Percentiles rank a stretch among this genome's conserved stretches.
phyloP scores from a whole-genome alignment of 352 stramenopile species.

The Pythium biforme region DNA sequence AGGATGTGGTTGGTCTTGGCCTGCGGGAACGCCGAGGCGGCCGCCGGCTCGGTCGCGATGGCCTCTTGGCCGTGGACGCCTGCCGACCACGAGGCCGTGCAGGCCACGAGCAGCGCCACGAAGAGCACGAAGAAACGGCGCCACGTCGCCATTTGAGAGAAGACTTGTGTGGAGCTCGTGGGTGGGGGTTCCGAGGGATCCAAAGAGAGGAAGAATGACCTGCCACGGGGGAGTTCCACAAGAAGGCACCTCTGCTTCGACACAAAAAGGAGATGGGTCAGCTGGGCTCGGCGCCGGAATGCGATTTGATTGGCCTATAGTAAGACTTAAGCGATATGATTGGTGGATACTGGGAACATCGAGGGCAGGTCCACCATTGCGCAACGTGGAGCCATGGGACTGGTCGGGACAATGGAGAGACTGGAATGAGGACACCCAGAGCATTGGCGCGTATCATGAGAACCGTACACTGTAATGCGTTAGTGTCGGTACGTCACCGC shows the following conservation, averaged over 20 bases:
- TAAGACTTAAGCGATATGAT: neutral
- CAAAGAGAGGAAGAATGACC: neutral
- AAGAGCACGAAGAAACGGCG: slow-evolving; percentile 22
- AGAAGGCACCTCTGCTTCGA: slow-evolving; percentile 8
- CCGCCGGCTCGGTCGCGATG: neutral
- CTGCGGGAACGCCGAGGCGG: slow-evolving; percentile 1
- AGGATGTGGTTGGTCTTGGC: slow-evolving; percentile 40
- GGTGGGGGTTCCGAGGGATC: neutral
- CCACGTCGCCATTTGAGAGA: slow-evolving; percentile 9
- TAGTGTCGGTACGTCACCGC: too few species aligned
- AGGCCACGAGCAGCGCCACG: slow-evolving; percentile 20
- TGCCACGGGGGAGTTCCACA: neutral
- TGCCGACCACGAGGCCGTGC: slow-evolving; percentile 12
- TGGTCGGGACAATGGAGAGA: too few species aligned
- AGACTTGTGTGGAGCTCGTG: neutral
- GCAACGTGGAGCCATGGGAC: neutral
- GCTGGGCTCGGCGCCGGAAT: neutral
- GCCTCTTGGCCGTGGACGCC: slow-evolving; percentile 9
- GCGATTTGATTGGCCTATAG: neutral
- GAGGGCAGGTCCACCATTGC: slow-evolving; percentile 4
- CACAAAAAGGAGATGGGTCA: slow-evolving; percentile 13
- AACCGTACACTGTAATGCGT: too few species aligned
- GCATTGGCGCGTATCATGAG: too few species aligned
- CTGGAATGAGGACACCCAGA: too few species aligned
- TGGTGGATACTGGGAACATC: slow-evolving; percentile 3